Evolutionary conservation across 139 green algal genomes (phyloP), one percentile per base, ranked within the genome.

Genomic region (Asterochloris sp.): DNA sequence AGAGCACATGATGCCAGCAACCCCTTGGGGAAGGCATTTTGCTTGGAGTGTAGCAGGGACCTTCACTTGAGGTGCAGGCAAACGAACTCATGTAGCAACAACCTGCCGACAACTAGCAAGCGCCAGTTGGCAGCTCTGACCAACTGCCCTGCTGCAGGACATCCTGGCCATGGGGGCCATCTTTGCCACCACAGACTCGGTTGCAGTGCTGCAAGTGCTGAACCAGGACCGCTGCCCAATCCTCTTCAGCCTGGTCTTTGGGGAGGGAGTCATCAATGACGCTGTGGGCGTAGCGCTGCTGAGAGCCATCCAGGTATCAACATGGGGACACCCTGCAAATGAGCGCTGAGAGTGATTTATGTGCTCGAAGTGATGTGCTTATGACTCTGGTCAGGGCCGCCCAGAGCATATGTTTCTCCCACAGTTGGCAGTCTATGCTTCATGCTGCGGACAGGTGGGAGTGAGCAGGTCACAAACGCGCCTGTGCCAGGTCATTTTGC

Each of bases 261-360:
- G 95, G 0, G 95, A 98, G 81, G 95, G 94, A 0, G 92, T 98
- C 62, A 91, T 98, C 62, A 98, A 98, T 78, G 95, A 98, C 71
- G 95, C 95, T 38, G 92, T 92, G 62, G 87, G 86, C 23, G 89
- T 98, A 14, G 95, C 97, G 66, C 91, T 98, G 77, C 91, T 98
- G 78, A 85, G 88, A 10, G 87, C 93, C 13, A 87, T 98, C 1
- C 83, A 92, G 81, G 82, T 83, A 10, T 75, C n/a, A 54, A 54
- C 4, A 54, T 54, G 38, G 6, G 38, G 38, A 54, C 38, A n/a
- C n/a, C n/a, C n/a, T n/a, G n/a, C n/a, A n/a, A n/a, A n/a, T n/a
- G n/a, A n/a, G 38, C 38, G 6, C 38, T 6, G 38, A 6, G 6
- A 54, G 38, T 54, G 4, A 54, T 54, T 6, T 10, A 71, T 71